A percentile compares a stretch with the other conserved stretches of the same genome.
phyloP scores from a whole-genome alignment of 2,329 filamentous ascomycete genomes.

The Proliferodiscus dingleyae region DNA sequence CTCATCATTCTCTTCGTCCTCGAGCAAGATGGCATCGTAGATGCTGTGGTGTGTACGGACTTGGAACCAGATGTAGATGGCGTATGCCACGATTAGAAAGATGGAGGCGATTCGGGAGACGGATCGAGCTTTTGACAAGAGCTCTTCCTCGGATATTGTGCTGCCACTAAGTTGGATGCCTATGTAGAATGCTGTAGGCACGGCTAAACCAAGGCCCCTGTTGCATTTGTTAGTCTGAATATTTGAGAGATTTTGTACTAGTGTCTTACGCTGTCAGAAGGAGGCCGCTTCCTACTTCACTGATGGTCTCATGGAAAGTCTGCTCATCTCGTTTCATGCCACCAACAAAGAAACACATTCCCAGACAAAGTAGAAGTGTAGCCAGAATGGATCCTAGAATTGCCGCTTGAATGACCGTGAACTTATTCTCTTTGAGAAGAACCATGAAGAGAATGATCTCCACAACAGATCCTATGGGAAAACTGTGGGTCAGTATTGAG shows the following conservation, averaged over 20 bases:
- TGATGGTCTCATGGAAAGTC: conserved; percentile 68
- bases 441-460: conserved; percentile 83
- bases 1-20: conserved; percentile 58
- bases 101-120: conserved; percentile 69
- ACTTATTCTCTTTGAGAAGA: conserved; percentile 51
- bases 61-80: conserved; percentile 67
- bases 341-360: conserved; percentile 73
- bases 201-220: conserved; percentile 44
- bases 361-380: conserved; percentile 75
- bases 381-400: conserved; percentile 80
- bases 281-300: conserved; percentile 73
- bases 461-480: conserved; percentile 69
- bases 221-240: conserved; percentile 53
- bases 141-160: conserved; percentile 36
- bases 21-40: conserved; percentile 66
- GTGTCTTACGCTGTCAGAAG: conserved; percentile 66
- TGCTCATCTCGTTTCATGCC: conserved; percentile 65
- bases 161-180: conserved; percentile 38
- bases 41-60: conserved; percentile 72
- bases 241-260: conserved; percentile 43
- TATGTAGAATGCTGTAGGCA: conserved; percentile 43
- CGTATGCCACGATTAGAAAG: conserved; percentile 65
- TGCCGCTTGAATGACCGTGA: conserved; percentile 73
- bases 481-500: conserved; percentile 39
- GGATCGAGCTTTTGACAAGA: conserved; percentile 50